phyloP scores from a whole-genome alignment of 139 green algal genomes.

The Pedinophyceae sp. region DNA sequence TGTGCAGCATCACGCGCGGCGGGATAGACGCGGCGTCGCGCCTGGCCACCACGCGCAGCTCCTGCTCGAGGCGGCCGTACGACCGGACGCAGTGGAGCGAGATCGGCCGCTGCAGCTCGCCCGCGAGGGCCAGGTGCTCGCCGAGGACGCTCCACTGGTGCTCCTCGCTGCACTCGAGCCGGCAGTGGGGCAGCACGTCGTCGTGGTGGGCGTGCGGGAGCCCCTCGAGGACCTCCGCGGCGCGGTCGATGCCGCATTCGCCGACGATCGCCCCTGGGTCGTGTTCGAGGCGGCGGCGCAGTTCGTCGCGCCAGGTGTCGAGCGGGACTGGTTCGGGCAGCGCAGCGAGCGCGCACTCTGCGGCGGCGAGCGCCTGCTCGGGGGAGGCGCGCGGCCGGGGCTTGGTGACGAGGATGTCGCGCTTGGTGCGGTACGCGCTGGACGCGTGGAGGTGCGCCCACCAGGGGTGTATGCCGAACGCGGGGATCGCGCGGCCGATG shows the following conservation, averaged over 20 bases:
- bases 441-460: conserved; percentile 18
- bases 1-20: conserved; percentile 24
- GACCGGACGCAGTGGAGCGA: conserved; percentile 43
- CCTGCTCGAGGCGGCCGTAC: conserved; percentile 17
- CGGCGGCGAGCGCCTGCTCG: too few species aligned
- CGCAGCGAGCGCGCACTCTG: too few species aligned
- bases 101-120: conserved; percentile 28
- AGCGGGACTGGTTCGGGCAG: too few species aligned
- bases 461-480: conserved; percentile 36
- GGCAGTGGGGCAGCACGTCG: too few species aligned
- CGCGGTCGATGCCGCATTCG: conserved; percentile 28
- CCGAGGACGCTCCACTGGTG: conserved; percentile 23
- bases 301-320: conserved; percentile 1
- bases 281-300: background rate
- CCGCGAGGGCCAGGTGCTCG: conserved; percentile 31
- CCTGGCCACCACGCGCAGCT: conserved; percentile 12
- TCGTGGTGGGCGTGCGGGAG: conserved; percentile 15
- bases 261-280: conserved; percentile 18
- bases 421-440: too few species aligned
- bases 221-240: conserved; percentile 19
- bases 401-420: too few species aligned
- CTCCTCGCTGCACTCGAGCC: too few species aligned
- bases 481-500: conserved; percentile 19
- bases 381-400: too few species aligned
- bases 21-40: conserved; percentile 8